Conservation (phyloP, 2,329 filamentous ascomycete genomes). For the Colletotrichum tanaceti region DNA sequence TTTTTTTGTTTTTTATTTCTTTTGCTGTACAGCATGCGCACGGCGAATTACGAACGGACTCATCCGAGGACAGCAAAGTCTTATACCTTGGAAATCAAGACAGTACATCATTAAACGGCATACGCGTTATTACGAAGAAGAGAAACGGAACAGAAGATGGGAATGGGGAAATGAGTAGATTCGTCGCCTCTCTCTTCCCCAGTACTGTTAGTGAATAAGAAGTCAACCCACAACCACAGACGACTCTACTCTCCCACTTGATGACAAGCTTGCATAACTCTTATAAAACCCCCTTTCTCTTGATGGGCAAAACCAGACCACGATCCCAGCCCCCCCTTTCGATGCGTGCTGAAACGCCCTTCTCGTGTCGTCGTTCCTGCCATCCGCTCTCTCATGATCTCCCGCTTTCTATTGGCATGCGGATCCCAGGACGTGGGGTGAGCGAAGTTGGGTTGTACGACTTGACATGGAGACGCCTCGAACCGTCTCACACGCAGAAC, state of each 20-base stretch:
- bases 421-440: neutral
- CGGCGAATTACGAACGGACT: neutral
- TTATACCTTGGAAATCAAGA: neutral
- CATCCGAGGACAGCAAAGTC: neutral
- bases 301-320: neutral
- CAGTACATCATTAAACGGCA: conserved; percentile 21
- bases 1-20: too few species aligned
- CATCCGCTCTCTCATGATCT: neutral
- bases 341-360: conserved; percentile 1
- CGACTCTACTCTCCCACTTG: neutral
- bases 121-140: conserved; percentile 25
- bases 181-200: neutral
- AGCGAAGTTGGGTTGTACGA: neutral
- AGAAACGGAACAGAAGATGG: neutral
- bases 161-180: neutral
- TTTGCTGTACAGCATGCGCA: neutral
- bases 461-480: conserved; percentile 5
- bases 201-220: neutral
- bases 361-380: conserved; percentile 14
- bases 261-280: neutral
- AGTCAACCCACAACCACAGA: neutral
- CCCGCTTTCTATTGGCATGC: neutral
- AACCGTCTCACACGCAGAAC: conserved; percentile 30
- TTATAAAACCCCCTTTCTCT: too few species aligned
- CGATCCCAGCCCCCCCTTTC: neutral